Conservation (phyloP, 1,284 basidiomycete species). For the Papiliotrema nemorosa region DNA sequence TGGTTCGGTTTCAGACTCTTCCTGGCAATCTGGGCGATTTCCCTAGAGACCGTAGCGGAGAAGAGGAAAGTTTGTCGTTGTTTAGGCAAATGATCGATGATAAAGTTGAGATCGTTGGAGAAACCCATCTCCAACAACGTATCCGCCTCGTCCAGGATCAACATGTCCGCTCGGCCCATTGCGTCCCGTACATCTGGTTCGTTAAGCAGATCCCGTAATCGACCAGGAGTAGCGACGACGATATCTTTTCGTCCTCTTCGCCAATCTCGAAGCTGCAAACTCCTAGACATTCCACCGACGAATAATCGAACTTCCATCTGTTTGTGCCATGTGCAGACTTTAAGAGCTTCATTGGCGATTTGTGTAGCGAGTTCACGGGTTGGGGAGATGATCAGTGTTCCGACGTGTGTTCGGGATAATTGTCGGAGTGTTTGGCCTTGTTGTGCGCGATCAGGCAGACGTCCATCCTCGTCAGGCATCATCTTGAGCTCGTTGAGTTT, state of each 20-base stretch:
- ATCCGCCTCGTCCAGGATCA: conserved; percentile 93
- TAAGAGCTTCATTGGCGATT: conserved; percentile 80
- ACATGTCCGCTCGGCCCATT: conserved; percentile 59
- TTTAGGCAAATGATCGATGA: conserved; percentile 66
- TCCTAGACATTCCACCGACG: conserved; percentile 72
- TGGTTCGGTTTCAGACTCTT: conserved; percentile 61
- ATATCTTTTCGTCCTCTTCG: conserved; percentile 68
- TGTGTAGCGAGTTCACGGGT: conserved; percentile 93
- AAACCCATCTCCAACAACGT: conserved; percentile 96
- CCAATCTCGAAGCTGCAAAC: conserved; percentile 66
- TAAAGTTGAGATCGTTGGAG: conserved; percentile 78
- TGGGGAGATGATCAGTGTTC: conserved; percentile 83
- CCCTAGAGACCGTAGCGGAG: conserved; percentile 69
- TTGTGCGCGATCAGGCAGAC: conserved; percentile 16
- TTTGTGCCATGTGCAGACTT: conserved; percentile 63
- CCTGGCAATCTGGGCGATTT: conserved; percentile 53
- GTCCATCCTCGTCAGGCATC: conserved; percentile 20
- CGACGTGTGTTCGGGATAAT: conserved; percentile 57
- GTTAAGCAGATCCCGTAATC: conserved; percentile 74
- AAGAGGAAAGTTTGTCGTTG: conserved; percentile 89
- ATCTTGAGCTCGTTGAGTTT: conserved; percentile 30
- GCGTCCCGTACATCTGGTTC: conserved; percentile 59
- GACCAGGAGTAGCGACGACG: conserved; percentile 89
- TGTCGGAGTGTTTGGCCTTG: conserved; percentile 32
- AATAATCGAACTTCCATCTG: conserved; percentile 71